Percentiles rank a stretch among this genome's conserved stretches.
phyloP scores from a whole-genome alignment of 164 flowering plant genomes.

The Magnolia changhungtana region DNA sequence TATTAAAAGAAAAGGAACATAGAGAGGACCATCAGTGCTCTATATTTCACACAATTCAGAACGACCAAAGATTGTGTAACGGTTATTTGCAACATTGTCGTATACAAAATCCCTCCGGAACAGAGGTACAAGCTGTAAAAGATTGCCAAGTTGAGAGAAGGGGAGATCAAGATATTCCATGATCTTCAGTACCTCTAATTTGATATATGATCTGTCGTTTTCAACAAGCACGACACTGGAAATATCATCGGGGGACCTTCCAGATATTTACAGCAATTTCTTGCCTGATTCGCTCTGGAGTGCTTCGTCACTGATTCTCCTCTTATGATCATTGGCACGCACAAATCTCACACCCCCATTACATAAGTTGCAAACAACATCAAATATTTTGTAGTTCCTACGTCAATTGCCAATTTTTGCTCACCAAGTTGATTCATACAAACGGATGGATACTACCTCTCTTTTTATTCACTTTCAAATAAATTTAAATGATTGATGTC shows the following conservation, averaged over 20 bases:
- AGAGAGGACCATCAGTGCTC: too few relatives aligned
- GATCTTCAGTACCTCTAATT: slow-evolving; percentile 90
- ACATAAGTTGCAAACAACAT: slow-evolving; percentile 73
- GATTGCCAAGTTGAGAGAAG: slow-evolving; percentile 77
- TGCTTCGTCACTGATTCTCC: slow-evolving; percentile 74
- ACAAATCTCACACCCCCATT: slow-evolving; percentile 91
- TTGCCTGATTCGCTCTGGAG: slow-evolving; percentile 89
- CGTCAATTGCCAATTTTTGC: too few relatives aligned
- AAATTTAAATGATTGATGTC: too few relatives aligned
- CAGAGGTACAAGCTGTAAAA: slow-evolving; percentile 76
- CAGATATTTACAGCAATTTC: slow-evolving; percentile 71
- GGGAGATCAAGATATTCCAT: slow-evolving; percentile 90
- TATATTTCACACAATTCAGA: too few relatives aligned
- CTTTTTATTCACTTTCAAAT: too few relatives aligned
- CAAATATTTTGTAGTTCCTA: too few relatives aligned
- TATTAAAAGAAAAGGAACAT: too few relatives aligned
- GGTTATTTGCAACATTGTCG: slow-evolving; percentile 87
- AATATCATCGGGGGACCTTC: slow-evolving; percentile 91
- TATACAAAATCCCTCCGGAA: slow-evolving; percentile 71
- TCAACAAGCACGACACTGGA: slow-evolving; percentile 98
- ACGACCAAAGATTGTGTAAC: too few relatives aligned
- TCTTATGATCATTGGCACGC: slow-evolving; percentile 54
- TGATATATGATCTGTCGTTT: slow-evolving; percentile 80
- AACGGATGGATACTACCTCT: too few relatives aligned
- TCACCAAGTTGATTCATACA: too few relatives aligned